phyloP scores from a whole-genome alignment of 2,329 filamentous ascomycete genomes.

The Capronia americana region DNA sequence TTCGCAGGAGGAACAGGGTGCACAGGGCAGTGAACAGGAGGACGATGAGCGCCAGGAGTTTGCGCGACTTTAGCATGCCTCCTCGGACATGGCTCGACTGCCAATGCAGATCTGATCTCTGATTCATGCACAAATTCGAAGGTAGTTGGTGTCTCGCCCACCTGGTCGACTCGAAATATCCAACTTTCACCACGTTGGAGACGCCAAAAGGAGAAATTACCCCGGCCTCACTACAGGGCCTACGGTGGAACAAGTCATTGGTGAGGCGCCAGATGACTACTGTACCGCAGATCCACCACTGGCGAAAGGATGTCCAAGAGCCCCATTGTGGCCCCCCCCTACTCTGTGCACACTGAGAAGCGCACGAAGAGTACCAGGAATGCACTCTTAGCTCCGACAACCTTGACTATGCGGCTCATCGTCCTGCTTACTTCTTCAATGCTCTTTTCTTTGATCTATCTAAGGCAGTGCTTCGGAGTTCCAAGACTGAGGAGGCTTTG shows the following conservation, averaged over 20 bases:
- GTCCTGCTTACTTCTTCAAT: not conserved
- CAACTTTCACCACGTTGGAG: not conserved
- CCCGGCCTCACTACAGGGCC: not conserved
- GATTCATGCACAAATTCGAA: constrained; percentile 30
- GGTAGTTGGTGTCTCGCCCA: not conserved
- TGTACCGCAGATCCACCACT: not conserved
- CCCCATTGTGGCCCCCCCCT: too few species aligned
- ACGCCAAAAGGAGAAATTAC: not conserved
- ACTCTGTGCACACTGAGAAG: not conserved
- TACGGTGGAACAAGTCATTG: not conserved
- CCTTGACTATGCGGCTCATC: not conserved
- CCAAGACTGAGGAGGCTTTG: not conserved
- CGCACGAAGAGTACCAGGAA: not conserved
- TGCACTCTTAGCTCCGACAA: not conserved
- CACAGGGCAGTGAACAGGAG: constrained; percentile 30
- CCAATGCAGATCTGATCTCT: constrained; percentile 11
- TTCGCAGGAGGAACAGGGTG: constrained; percentile 34
- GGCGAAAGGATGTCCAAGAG: not conserved
- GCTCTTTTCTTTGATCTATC: constrained; percentile 5
- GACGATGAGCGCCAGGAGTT: constrained; percentile 34
- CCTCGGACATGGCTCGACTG: constrained; percentile 37
- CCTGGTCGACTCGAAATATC: not conserved
- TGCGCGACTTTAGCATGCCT: constrained; percentile 40
- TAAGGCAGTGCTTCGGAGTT: not conserved
- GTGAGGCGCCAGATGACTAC: not conserved